Conservation (phyloP, 257 asterid species). For the Solanum dulcamara region DNA sequence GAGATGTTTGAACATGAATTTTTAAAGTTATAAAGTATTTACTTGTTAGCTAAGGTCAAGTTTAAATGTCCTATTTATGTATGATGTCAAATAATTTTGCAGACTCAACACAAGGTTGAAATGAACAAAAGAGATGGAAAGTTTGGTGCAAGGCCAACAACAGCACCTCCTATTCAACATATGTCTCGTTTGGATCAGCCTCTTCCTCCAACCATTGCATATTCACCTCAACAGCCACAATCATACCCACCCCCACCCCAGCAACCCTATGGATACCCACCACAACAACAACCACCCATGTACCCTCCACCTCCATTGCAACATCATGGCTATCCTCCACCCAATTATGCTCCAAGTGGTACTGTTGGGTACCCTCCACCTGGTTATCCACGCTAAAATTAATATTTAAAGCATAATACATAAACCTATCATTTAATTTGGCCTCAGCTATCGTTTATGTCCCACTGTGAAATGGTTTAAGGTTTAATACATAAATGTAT, state of each 20-base stretch:
- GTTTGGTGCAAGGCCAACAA: conserved; percentile 13
- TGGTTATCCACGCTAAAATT: background rate
- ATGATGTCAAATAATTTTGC: background rate
- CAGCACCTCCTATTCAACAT: conserved; percentile 17
- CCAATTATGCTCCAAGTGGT: conserved; percentile 5
- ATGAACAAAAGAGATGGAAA: conserved; percentile 33
- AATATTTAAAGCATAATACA: background rate
- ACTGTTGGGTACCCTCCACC: conserved; percentile 4
- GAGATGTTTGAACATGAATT: background rate
- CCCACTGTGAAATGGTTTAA: too few relatives aligned
- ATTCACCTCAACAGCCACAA: background rate
- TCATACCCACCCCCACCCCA: conserved; percentile 3
- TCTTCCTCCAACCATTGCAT: conserved; percentile 20
- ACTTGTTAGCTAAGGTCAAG: too few relatives aligned
- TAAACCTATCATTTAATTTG: too few relatives aligned
- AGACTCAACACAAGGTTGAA: conserved; percentile 39
- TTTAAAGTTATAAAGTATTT: background rate
- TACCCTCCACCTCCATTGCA: background rate
- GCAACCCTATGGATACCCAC: background rate
- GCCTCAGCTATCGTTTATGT: too few relatives aligned
- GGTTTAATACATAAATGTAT: too few relatives aligned
- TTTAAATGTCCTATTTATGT: too few relatives aligned
- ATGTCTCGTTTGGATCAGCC: conserved; percentile 34
- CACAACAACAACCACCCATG: background rate
- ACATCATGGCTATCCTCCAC: conserved; percentile 4